Base-by-base conservation (phyloP, 78 protist species). In the Anaeramoeba flamelloides region DNA sequence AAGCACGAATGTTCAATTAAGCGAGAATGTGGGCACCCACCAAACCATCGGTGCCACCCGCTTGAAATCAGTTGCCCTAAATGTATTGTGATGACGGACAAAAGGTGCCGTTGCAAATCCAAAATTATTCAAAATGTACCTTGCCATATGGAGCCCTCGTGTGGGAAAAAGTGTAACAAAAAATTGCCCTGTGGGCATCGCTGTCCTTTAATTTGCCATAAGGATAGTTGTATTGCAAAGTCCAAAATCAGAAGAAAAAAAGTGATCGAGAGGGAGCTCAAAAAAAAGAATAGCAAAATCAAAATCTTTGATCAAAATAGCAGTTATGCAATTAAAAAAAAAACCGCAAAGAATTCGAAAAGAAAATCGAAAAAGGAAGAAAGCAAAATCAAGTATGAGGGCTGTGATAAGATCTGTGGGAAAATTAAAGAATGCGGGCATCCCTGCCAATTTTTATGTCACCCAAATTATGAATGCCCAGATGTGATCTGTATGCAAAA, bases 1-100 rank as follows among this genome's bases (percentile, higher is more conserved):
- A 3, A 4, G 1, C 78, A 78, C n/a, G 86, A 83, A 30, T 89
- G 92, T 40, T 3, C 17, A 30, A 39, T 39, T 31, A 76, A 65
- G 34, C 2, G 89, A 22, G 85, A 82, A 34, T 84, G 92, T 41
- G 92, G 90, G 12, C 92, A 89, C 77, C 81, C 85, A n/a, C 80
- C 79, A 33, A 81, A 75, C 76, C 90, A 89, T 74, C 22, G 40
- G 1, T 89, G 92, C 69, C 92, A 89, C n/a, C 8, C 26, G 8
- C 8, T 8, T 8, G 85, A 87, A 3, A 82, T 69, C 1, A 17
- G 17, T 26, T 53, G 69, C 69, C 69, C 69, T 26, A 53, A 53
- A 53, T 53, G 69, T 53, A 53, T 53, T 53, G 69, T 53, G 8
- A 8, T 53, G 8, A 17, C 17, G 8, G 69, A 53, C 17, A 8